These are phyloP conservation scores for Monosporozyma unispora DNA, from an alignment of 805 yeast species.

Conservation along the genomic window DNA sequence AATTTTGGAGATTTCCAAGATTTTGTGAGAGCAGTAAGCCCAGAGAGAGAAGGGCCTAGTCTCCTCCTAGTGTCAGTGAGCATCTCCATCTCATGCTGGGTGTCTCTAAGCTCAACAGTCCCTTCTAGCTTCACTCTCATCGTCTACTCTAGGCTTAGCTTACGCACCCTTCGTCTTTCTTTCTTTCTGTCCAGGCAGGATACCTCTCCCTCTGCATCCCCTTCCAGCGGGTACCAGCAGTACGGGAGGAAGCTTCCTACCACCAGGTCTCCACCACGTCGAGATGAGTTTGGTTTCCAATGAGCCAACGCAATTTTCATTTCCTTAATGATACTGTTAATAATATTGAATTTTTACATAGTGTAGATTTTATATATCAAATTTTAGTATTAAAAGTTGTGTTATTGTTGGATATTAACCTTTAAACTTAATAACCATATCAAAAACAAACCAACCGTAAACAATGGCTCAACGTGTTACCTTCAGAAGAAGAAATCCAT, in stretches of 20 bases:
- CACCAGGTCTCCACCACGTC: no score
- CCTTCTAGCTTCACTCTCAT: no score
- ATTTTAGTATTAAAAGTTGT: not conserved
- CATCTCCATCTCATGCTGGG: no score
- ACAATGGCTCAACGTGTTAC: conserved; percentile 98
- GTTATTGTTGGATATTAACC: not conserved
- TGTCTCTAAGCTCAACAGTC: no score
- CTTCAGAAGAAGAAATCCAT: conserved; percentile 98
- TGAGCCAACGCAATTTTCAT: not conserved
- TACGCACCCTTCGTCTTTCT: no score
- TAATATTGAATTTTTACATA: not conserved
- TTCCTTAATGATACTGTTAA: not conserved
- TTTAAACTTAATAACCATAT: conserved; percentile 1
- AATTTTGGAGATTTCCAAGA: not conserved
- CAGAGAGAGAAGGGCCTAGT: no score
- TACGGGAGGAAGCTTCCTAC: no score
- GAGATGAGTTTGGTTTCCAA: not conserved
- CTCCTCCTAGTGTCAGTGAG: no score
- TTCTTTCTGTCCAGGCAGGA: no score
- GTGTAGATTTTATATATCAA: not conserved
- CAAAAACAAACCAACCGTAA: conserved; percentile 23
- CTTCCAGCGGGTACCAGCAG: no score
- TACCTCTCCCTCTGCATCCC: no score
- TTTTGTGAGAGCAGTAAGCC: not conserved
- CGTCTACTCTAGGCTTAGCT: no score